Percentiles rank a stretch among this genome's conserved stretches.
phyloP scores from a whole-genome alignment of 2,329 filamentous ascomycete species.

The Sclerotiophoma versabilis region DNA sequence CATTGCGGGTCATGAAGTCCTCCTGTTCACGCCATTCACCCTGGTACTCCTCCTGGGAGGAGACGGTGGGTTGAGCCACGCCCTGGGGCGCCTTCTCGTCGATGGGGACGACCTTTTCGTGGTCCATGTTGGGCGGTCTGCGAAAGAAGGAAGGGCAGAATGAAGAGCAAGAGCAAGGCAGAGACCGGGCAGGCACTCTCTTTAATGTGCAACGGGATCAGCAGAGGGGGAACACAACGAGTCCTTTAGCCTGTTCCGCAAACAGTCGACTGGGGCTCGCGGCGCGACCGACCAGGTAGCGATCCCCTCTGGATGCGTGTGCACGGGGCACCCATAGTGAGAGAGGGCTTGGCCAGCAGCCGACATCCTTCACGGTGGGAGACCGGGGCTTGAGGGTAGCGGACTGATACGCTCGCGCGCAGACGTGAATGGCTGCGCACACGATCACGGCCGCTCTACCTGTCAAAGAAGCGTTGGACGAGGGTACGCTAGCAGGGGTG shows the following conservation, averaged over 20 bases:
- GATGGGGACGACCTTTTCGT: constrained; percentile 29
- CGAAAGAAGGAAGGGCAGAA: constrained; percentile 19
- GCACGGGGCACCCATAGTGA: constrained; percentile 27
- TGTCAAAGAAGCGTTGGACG: constrained; percentile 28
- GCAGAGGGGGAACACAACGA: constrained; percentile 26
- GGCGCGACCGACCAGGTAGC: constrained; percentile 37
- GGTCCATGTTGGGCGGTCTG: constrained; percentile 34
- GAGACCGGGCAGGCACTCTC: constrained; percentile 16
- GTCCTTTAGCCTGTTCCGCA: constrained; percentile 28
- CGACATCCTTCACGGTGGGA: constrained; percentile 21
- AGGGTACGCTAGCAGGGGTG: constrained; percentile 19
- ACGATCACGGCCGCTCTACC: constrained; percentile 17
- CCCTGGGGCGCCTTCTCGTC: constrained; percentile 38
- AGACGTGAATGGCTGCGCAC: constrained; percentile 26
- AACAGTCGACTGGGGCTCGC: constrained; percentile 21
- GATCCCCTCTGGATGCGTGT: constrained; percentile 21
- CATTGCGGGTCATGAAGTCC: constrained; percentile 47
- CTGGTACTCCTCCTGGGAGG: constrained; percentile 14
- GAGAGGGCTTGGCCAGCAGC: constrained; percentile 29
- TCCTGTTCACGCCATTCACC: constrained; percentile 42
- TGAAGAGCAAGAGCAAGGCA: constrained; percentile 5
- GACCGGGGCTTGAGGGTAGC: constrained; percentile 1
- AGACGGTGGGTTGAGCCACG: constrained; percentile 23
- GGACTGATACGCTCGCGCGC: constrained; percentile 26
- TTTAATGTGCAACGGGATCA: constrained; percentile 40